phyloP scores from a whole-genome alignment of 176 grass and related monocot species.

The Rhynchospora tenuis region DNA sequence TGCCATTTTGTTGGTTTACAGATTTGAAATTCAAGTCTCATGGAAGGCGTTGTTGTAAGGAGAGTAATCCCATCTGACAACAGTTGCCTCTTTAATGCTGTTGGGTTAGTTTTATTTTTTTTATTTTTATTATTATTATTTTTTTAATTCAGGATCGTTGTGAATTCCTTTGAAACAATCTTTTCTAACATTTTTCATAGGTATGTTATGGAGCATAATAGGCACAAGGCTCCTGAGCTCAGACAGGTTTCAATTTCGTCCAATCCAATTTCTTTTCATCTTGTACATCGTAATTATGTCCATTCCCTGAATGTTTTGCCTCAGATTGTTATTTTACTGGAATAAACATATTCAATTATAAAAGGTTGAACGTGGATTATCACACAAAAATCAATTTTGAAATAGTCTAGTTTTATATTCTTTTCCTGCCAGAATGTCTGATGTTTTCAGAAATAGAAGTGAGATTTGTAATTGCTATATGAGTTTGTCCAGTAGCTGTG shows the following conservation, averaged over 20 bases:
- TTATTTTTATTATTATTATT: no score
- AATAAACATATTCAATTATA: not conserved
- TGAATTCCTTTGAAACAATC: conserved; percentile 7
- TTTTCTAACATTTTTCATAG: conserved; percentile 28
- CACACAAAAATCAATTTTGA: not conserved
- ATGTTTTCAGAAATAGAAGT: not conserved
- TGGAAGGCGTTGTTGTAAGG: conserved; percentile 80
- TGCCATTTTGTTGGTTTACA: not conserved
- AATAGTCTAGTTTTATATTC: not conserved
- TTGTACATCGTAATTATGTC: not conserved
- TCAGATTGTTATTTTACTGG: not conserved
- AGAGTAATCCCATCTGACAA: conserved; percentile 95
- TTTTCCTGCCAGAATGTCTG: not conserved
- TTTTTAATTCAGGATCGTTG: not conserved
- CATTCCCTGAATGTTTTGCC: not conserved
- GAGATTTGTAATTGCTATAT: not conserved
- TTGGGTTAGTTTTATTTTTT: conserved; percentile 41
- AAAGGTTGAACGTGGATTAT: not conserved
- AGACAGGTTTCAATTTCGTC: conserved; percentile 48
- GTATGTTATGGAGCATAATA: conserved; percentile 85
- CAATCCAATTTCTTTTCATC: not conserved
- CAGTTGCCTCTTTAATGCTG: conserved; percentile 95
- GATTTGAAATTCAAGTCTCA: conserved; percentile 25
- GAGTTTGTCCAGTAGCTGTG: not conserved
- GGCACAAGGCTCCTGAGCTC: conserved; percentile 61